Percentiles rank a stretch among this genome's conserved stretches.
Evolutionary conservation across 2,329 filamentous ascomycete genomes (phyloP).

Genomic region (Cordyceps farinosa): DNA sequence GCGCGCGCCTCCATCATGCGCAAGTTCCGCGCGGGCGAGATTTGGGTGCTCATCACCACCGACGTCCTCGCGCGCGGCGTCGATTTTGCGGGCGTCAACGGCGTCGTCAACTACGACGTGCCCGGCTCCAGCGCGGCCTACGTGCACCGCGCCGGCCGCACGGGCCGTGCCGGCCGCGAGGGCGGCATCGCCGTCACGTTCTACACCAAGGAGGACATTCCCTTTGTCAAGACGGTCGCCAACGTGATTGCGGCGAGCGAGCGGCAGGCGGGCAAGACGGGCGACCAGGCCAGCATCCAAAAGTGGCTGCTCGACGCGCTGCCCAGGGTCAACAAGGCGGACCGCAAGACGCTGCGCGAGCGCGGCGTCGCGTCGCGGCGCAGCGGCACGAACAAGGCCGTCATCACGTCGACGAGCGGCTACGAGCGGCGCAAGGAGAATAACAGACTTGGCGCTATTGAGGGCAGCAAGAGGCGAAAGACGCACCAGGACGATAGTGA

Average conservation of each 20-base stretch:
- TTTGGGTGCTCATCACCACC: constrained; percentile 96
- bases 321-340: constrained; percentile 77
- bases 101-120: constrained; percentile 96
- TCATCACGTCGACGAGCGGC: constrained; percentile 80
- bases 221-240: constrained; percentile 82
- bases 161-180: constrained; percentile 79
- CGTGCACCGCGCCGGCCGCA: constrained; percentile 89
- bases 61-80: constrained; percentile 89
- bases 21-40: constrained; percentile 82
- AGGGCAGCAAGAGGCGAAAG: constrained; percentile 57
- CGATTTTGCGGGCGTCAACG: constrained; percentile 92
- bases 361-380: constrained; percentile 73
- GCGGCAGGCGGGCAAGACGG: constrained; percentile 57
- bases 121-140: constrained; percentile 87
- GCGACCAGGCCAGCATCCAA: constrained; percentile 59
- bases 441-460: constrained; percentile 60
- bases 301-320: constrained; percentile 87
- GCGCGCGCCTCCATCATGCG: constrained; percentile 80
- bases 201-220: constrained; percentile 93
- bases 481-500: constrained; percentile 28
- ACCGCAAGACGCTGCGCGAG: constrained; percentile 77
- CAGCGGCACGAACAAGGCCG: constrained; percentile 41
- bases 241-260: constrained; percentile 87
- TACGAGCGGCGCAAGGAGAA: constrained; percentile 68
- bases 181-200: constrained; percentile 90